Evolutionary conservation across 129 eudicot species (phyloP), one percentile per base, ranked within the genome.

Genomic region (Saussurea involucrata): DNA sequence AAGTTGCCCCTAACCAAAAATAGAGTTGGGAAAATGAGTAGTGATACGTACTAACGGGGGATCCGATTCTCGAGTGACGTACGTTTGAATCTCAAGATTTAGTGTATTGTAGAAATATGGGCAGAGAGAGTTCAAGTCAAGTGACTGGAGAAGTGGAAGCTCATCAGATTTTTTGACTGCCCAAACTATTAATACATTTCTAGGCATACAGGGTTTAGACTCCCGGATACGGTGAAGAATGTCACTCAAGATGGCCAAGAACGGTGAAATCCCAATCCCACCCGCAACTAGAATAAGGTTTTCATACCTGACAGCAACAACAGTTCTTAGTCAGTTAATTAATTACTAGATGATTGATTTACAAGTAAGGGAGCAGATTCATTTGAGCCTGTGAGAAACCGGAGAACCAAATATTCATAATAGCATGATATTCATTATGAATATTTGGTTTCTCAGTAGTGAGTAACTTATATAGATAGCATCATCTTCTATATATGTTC

Each of bases 201-300:
- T 86, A 5, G 98, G 98, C 42, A 81, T 67, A 84, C 97, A 89
- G 42, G 97, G 92, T 77, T 79, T 89, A 3, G 87, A 78, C 18
- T 86, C 89, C 25, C 81, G 80, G 61, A 91, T 77, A n/a, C 86
- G 87, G 66, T 83, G 93, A 11, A 94, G 89, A 76, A 94, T 70
- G 77, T 94, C 97, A 53, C 89, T 94, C 72, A 94, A 78, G 76
- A 94, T 89, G 66, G 98, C 98, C 55, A 94, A 69, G 64, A 94
- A 94, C 12, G 98, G 98, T 32, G 98, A 89, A 76, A 94, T 89
- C 42, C 98, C 98, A 60, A 94, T 94, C 44, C 98, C 98, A 8
- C 98, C 98, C 3, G 98, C 98, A 24, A 94, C 97, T 78, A 94
- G 71, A 46, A 94, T 82, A 72, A 94, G 96, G 85, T 94, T 86